These are phyloP conservation scores for Quercus variabilis DNA, from an alignment of 306 rosid genomes.

Conservation along the genomic window DNA sequence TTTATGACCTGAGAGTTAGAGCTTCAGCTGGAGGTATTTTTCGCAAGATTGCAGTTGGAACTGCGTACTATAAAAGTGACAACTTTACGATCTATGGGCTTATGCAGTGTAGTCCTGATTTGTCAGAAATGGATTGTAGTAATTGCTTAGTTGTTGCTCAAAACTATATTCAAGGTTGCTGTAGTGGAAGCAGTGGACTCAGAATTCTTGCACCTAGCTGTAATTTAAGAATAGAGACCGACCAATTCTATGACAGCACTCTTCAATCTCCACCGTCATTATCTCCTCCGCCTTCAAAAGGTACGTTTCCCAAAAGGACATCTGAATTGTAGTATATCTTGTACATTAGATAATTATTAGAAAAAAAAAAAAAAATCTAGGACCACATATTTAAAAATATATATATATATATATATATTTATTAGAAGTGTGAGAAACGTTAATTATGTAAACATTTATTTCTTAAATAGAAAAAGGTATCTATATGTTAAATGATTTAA, in stretches of 20 bases:
- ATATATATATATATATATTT: too few species aligned
- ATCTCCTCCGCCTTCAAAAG: neutral
- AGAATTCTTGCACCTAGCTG: constrained; percentile 40
- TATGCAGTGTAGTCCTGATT: constrained; percentile 34
- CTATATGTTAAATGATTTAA: too few species aligned
- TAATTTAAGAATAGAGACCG: constrained; percentile 22
- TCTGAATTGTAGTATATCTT: too few species aligned
- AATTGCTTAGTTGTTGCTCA: neutral
- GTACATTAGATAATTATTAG: too few species aligned
- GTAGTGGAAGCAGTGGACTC: constrained; percentile 3
- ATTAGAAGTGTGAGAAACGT: too few species aligned
- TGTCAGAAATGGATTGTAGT: constrained; percentile 6
- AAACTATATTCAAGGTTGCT: neutral
- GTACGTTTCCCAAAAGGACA: neutral
- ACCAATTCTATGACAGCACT: constrained; percentile 9
- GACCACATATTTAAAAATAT: too few species aligned
- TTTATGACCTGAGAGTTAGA: neutral
- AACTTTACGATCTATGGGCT: constrained; percentile 10
- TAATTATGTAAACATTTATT: too few species aligned
- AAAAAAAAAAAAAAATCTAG: too few species aligned
- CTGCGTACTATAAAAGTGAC: neutral
- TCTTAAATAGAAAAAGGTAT: too few species aligned
- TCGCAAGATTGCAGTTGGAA: constrained; percentile 10
- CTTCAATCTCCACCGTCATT: neutral
- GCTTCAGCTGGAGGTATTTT: constrained; percentile 11